These are phyloP conservation scores for Prunus mongolica DNA, from an alignment of 306 rosid species.

Conservation along the genomic window DNA sequence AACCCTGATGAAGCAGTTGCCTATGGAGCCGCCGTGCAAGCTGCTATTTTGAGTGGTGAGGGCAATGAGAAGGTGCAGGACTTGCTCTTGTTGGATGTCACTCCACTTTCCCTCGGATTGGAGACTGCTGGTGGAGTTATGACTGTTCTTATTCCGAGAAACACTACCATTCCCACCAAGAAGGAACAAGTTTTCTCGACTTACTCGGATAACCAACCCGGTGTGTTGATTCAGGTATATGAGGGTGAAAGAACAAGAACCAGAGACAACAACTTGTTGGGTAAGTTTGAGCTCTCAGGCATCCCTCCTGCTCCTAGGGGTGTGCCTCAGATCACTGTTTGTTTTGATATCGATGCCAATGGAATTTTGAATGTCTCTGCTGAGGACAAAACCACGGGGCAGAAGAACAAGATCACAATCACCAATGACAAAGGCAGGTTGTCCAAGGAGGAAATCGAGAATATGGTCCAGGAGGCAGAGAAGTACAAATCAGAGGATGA, in stretches of 20 bases:
- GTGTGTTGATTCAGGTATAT: conserved; percentile 27
- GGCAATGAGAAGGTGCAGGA: conserved; percentile 41
- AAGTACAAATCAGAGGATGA: conserved; percentile 35
- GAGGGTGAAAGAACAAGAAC: conserved; percentile 38
- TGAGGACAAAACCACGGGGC: conserved; percentile 37
- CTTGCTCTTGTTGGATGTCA: conserved; percentile 31
- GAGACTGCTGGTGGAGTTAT: conserved; percentile 37
- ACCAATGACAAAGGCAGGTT: conserved; percentile 35
- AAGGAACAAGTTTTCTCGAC: conserved; percentile 28
- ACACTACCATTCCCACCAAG: conserved; percentile 41
- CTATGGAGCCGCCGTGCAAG: conserved; percentile 40
- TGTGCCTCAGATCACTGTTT: conserved; percentile 31
- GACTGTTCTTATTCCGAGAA: conserved; percentile 34
- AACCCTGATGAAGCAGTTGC: conserved; percentile 49
- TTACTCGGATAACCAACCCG: conserved; percentile 20
- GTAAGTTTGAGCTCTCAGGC: conserved; percentile 35
- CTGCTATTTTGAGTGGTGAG: conserved; percentile 34
- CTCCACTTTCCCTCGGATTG: conserved; percentile 38
- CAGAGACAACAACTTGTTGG: conserved; percentile 28
- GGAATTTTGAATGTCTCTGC: conserved; percentile 40
- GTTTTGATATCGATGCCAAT: conserved; percentile 38
- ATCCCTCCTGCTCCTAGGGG: conserved; percentile 35
- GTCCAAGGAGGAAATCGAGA: conserved; percentile 33
- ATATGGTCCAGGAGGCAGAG: conserved; percentile 41
- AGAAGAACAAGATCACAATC: conserved; percentile 36